Conservation (phyloP, 306 rosid species). For the Inga laurina region DNA sequence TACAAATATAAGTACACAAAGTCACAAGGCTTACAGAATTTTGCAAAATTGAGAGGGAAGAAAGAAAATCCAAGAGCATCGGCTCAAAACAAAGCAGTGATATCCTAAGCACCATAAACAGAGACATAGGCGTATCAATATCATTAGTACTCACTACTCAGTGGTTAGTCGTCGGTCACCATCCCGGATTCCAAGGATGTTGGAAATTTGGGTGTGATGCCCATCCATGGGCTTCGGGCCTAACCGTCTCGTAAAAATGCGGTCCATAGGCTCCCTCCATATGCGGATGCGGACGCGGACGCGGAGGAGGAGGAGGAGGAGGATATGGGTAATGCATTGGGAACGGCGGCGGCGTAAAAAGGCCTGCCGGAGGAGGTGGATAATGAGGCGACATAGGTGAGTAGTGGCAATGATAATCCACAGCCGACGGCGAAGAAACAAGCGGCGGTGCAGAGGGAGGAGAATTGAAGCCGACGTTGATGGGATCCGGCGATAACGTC, state of each 20-base stretch:
- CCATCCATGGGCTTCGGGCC: constrained; percentile 32
- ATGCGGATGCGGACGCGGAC: neutral
- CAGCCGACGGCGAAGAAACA: constrained; percentile 6
- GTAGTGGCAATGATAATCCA: neutral
- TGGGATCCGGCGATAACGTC: constrained; percentile 2
- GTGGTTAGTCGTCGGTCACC: constrained; percentile 35
- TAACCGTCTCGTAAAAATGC: neutral
- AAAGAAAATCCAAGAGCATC: neutral
- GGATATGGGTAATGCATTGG: constrained; percentile 27
- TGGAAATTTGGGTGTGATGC: constrained; percentile 25
- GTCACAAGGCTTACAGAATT: neutral
- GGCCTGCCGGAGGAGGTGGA: neutral
- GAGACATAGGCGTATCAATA: neutral
- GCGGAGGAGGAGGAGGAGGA: constrained; percentile 22
- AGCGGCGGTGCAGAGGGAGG: neutral
- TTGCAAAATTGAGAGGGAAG: neutral
- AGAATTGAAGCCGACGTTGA: neutral
- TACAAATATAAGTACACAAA: neutral
- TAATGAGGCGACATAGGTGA: neutral
- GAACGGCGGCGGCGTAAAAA: neutral
- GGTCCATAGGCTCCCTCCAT: neutral
- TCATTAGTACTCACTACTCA: neutral
- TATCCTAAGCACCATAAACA: neutral
- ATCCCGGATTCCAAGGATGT: constrained; percentile 2
- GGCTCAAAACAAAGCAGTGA: neutral